Base-by-base conservation (phyloP, 495 filamentous ascomycete species). In the Hypoxylon lienhwacheense region DNA sequence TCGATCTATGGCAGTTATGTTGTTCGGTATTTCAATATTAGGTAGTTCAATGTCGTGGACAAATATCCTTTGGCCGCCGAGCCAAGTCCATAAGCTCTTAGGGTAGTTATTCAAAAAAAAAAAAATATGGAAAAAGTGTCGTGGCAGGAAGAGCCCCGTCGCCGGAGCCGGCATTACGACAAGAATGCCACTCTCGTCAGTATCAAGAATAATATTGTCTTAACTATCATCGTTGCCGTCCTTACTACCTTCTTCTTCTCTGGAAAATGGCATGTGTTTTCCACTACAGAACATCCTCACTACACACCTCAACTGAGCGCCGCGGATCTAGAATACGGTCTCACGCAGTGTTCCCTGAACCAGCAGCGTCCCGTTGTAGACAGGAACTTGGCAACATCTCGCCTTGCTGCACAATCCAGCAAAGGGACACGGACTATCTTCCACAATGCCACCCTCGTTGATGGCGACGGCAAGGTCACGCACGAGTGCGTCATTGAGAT, bases 401-500 rank as follows among this genome's bases (percentile, higher is more conserved):
- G 55, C 29, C 42, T 58, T 17, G 42, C 41, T n/a, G 8, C 41
- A 22, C 11, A 4, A 8, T 42, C 61, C 1, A 33, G 61, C n/a
- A 28, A 8, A 10, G 29, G 55, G 2, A 10, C 15, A 28, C 47
- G 55, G 3, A 58, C 35, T 14, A 52, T 68, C 4, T 39, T 73
- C 1, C 53, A 55, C 16, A 73, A 74, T 53, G 67, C 54, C 4
- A 74, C 66, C 5, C 58, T 74, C 11, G 65, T 74, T 40, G 65
- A 74, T 45, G 72, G 72, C 7, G 64, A 71, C 43, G 53, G 33
- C 25, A 55, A 65, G 20, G 28, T 52, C 10, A 43, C 34, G 17
- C 19, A 14, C 8, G 47, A 58, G 14, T 47, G 41, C 26, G 14
- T 64, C 11, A 36, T 54, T 7, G 32, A 56, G 10, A 25, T 55